phyloP scores from a whole-genome alignment of 1,139 yeast species.

The Blastobotrys capitulatus region DNA sequence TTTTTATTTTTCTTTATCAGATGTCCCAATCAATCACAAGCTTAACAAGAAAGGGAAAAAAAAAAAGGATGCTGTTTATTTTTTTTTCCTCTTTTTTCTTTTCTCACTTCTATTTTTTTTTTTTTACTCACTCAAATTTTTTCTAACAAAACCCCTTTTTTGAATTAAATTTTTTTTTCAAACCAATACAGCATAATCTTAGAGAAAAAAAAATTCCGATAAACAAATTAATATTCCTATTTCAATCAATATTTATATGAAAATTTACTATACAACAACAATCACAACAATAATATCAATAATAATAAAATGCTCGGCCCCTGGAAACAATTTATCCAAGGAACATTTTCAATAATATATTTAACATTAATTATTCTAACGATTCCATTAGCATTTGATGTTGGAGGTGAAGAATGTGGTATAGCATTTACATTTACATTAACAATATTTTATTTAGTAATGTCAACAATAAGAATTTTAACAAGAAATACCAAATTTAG shows the following conservation, averaged over 20 bases:
- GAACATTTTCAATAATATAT: constrained; percentile 27
- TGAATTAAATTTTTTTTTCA: not conserved
- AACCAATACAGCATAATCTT: too few relatives aligned
- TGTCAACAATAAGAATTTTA: constrained; percentile 66
- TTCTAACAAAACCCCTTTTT: not conserved
- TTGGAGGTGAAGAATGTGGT: constrained; percentile 90
- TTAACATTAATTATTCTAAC: constrained; percentile 69
- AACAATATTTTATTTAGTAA: constrained; percentile 56
- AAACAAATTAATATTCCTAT: too few relatives aligned
- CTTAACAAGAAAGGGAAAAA: too few relatives aligned
- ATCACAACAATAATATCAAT: not conserved
- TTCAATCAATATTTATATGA: too few relatives aligned
- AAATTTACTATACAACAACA: too few relatives aligned
- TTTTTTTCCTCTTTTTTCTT: not conserved
- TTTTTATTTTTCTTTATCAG: not conserved
- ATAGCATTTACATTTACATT: constrained; percentile 69
- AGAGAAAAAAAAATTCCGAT: too few relatives aligned
- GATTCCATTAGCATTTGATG: constrained; percentile 90
- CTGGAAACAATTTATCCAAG: constrained; percentile 23
- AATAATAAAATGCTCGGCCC: constrained; percentile 4
- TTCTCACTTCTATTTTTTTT: not conserved
- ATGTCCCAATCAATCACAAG: not conserved
- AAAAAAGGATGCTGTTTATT: too few relatives aligned
- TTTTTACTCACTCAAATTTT: not conserved
- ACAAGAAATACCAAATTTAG: constrained; percentile 45